Percentiles rank a stretch among this genome's conserved stretches.
These are phyloP conservation scores for Cystobasidium onofrii DNA, from an alignment of 768 basidiomycete genomes.

Conservation along the genomic window DNA sequence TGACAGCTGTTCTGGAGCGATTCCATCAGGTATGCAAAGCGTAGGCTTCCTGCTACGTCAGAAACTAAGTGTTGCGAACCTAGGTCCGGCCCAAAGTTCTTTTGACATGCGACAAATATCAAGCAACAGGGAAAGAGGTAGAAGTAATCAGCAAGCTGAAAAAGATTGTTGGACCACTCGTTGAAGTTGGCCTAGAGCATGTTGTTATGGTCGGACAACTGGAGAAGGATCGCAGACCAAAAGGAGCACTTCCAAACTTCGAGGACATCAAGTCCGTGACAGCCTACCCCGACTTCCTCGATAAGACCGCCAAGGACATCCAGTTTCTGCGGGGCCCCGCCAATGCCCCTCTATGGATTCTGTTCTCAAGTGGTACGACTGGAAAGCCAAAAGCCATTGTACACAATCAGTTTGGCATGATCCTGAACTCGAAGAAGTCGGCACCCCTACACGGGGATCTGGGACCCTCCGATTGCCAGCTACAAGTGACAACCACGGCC, in stretches of 20 bases:
- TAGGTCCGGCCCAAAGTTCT: conserved; percentile 40
- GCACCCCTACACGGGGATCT: conserved; percentile 12
- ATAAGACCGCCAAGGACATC: conserved; percentile 21
- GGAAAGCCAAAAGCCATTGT: conserved; percentile 34
- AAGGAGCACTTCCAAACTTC: background rate
- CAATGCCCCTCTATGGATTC: conserved; percentile 31
- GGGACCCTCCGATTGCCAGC: background rate
- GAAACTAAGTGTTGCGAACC: background rate
- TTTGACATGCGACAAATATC: conserved; percentile 40
- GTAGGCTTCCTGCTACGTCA: background rate
- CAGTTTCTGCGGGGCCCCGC: conserved; percentile 33
- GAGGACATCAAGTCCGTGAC: background rate
- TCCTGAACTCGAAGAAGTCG: conserved; percentile 9
- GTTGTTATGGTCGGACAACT: conserved; percentile 35
- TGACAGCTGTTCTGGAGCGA: conserved; percentile 30
- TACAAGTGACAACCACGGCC: conserved; percentile 36
- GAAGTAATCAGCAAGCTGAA: conserved; percentile 28
- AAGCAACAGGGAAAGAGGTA: conserved; percentile 37
- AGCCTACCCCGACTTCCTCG: conserved; percentile 30
- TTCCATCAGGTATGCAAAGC: conserved; percentile 1
- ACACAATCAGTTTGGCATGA: conserved; percentile 34
- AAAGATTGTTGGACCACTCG: conserved; percentile 19
- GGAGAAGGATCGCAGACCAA: conserved; percentile 21
- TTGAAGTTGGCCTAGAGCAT: conserved; percentile 23
- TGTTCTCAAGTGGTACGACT: conserved; percentile 27